Base-by-base conservation (phyloP, 306 rosid species). In the Trifolium fragiferum region DNA sequence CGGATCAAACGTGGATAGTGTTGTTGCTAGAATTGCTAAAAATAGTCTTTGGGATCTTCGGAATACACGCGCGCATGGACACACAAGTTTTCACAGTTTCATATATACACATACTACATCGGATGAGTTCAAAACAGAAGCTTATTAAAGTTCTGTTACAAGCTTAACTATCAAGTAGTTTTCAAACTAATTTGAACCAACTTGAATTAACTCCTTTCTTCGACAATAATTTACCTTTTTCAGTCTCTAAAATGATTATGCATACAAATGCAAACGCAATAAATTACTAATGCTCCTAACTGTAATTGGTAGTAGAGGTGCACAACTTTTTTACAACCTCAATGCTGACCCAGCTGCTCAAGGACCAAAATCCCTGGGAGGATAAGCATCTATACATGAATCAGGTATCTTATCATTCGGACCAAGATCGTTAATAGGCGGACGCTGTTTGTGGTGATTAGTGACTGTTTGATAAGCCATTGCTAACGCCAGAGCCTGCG, bases 381-480 rank as follows among this genome's bases (percentile, higher is more conserved):
- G 83, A 50, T 50, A 49, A 21, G 66, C 30, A 64, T 15, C 79
- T 69, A 10, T 9, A 10, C 82, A 75, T 18, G 78, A 82, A 57
- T 83, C 66, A 16, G 72, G 68, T 63, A 87, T 70, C 43, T 18
- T 33, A 72, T 87, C 88, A 47, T 85, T 64, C 1, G 88, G 89
- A 13, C 93, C 90, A 21, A 90, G 83, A 83, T 92, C 71, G 70
- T 86, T 71, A 13, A 86, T 80, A 2, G 90, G 94, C 13, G 91
- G 94, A 2, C 83, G 83, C 74, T 87, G 84, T 70, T 66, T 87
- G 64, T 89, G 92, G 87, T 89, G 92, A 72, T 88, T 55, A n/a
- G 92, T 89, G 38, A 35, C 89, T 59, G 75, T 75, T 69, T 92
- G 96, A 76, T 89, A 90, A 21, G 94, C 91, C 90, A 90, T 84